phyloP scores from a whole-genome alignment of 345 rosid species.

The Ceriops tagal region DNA sequence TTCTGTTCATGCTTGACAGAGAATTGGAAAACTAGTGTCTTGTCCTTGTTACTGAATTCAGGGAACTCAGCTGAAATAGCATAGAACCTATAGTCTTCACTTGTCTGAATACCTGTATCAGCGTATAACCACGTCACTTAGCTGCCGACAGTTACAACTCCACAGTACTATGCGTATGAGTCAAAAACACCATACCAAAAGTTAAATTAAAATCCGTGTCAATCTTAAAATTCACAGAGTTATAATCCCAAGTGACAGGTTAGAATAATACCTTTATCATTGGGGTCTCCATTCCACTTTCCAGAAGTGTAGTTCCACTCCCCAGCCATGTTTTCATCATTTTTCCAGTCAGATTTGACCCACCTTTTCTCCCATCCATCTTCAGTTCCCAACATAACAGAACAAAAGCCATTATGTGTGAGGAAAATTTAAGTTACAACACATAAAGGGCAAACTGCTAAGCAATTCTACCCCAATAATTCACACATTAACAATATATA shows the following conservation, averaged over 20 bases:
- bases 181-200: no score
- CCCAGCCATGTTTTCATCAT: slow-evolving; percentile 79
- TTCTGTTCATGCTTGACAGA: slow-evolving; percentile 99
- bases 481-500: no score
- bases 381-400: slow-evolving; percentile 10
- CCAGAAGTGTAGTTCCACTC: slow-evolving; percentile 94
- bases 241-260: not conserved
- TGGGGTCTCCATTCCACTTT: slow-evolving; percentile 82
- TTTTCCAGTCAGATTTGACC: slow-evolving; percentile 94
- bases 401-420: not conserved
- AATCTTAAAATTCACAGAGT: not conserved
- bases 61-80: slow-evolving; percentile 97
- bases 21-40: slow-evolving; percentile 89
- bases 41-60: slow-evolving; percentile 85
- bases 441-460: no score
- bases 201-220: not conserved
- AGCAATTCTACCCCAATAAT: no score
- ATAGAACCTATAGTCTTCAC: slow-evolving; percentile 95
- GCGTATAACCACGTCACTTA: not conserved
- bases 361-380: slow-evolving; percentile 96
- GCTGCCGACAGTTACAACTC: no score
- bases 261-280: slow-evolving; percentile 66
- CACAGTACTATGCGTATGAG: no score
- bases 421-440: no score
- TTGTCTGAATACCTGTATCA: slow-evolving; percentile 83